Percentiles rank a stretch among this genome's conserved stretches.
phyloP scores from a whole-genome alignment of 2,329 filamentous ascomycete genomes.

The Helotiales sp. region DNA sequence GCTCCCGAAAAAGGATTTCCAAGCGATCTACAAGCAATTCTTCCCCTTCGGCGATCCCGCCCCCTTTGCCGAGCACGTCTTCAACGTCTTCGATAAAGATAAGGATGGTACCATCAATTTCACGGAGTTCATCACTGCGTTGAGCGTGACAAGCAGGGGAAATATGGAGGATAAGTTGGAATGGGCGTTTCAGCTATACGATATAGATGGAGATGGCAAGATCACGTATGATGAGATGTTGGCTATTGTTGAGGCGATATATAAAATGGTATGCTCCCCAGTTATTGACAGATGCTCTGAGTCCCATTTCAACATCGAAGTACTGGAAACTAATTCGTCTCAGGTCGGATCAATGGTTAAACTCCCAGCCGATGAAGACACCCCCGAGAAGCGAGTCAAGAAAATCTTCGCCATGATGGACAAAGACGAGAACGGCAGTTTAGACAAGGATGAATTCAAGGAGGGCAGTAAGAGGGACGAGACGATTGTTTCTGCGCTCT shows the following conservation, averaged over 20 bases:
- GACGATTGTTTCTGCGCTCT: conserved; percentile 96
- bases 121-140: conserved; percentile 98
- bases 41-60: conserved; percentile 98
- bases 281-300: conserved; percentile 7
- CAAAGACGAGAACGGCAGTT: conserved; percentile 97
- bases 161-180: conserved; percentile 99
- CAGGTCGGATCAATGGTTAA: conserved; percentile 99
- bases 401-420: conserved; percentile 99
- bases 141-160: conserved; percentile 94
- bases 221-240: conserved; percentile 99
- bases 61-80: conserved; percentile 97
- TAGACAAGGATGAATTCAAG: conserved; percentile 98
- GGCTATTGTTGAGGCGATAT: conserved; percentile 97
- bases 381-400: conserved; percentile 93
- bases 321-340: background rate
- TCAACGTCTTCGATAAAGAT: conserved; percentile 98
- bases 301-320: background rate
- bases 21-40: conserved; percentile 99
- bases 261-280: conserved; percentile 81
- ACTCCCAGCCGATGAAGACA: conserved; percentile 97
- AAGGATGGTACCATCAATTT: conserved; percentile 98
- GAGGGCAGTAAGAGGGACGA: conserved; percentile 98
- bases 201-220: conserved; percentile 98
- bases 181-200: conserved; percentile 99
- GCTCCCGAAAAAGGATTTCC: conserved; percentile 97